Conservation (phyloP, 2,329 filamentous ascomycete genomes). For the Fusarium austroafricanum region DNA sequence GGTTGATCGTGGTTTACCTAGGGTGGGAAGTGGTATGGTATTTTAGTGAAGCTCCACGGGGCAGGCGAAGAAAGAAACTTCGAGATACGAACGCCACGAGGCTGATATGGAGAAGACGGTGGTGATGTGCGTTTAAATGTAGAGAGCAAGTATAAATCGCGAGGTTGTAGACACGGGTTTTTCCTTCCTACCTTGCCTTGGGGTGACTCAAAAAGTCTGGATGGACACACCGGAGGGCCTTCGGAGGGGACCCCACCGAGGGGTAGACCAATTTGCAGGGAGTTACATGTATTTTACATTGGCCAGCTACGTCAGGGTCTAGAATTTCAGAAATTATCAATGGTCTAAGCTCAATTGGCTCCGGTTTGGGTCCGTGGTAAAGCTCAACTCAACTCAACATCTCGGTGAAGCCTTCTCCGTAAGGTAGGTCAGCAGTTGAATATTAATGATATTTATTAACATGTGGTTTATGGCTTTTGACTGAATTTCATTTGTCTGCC, state of each 20-base stretch:
- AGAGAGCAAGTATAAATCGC: slow-evolving; percentile 11
- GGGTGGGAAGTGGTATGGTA: slow-evolving; percentile 21
- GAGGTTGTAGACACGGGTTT: slow-evolving; percentile 29
- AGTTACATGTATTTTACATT: slow-evolving; percentile 30
- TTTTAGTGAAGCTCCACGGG: slow-evolving; percentile 33
- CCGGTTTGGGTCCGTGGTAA: slow-evolving; percentile 22
- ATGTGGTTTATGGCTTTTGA: not conserved
- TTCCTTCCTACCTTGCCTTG: slow-evolving; percentile 2
- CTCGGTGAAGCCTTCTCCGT: slow-evolving; percentile 12
- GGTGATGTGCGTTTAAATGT: slow-evolving; percentile 14
- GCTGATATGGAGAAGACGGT: slow-evolving; percentile 1
- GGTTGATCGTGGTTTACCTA: slow-evolving; percentile 25
- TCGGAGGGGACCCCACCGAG: slow-evolving; percentile 49
- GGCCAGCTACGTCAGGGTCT: slow-evolving; percentile 43
- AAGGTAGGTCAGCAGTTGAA: too few relatives aligned
- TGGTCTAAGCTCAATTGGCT: slow-evolving; percentile 46
- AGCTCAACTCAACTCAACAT: slow-evolving; percentile 11
- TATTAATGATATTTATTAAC: not conserved
- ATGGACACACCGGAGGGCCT: slow-evolving; percentile 42
- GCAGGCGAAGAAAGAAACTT: slow-evolving; percentile 34
- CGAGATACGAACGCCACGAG: slow-evolving; percentile 27
- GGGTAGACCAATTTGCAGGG: slow-evolving; percentile 32
- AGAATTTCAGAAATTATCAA: slow-evolving; percentile 46
- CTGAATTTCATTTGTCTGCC: not conserved
- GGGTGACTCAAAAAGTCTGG: slow-evolving; percentile 36